Conservation (phyloP, 2,329 filamentous ascomycete species). For the Alternaria metachromatica region DNA sequence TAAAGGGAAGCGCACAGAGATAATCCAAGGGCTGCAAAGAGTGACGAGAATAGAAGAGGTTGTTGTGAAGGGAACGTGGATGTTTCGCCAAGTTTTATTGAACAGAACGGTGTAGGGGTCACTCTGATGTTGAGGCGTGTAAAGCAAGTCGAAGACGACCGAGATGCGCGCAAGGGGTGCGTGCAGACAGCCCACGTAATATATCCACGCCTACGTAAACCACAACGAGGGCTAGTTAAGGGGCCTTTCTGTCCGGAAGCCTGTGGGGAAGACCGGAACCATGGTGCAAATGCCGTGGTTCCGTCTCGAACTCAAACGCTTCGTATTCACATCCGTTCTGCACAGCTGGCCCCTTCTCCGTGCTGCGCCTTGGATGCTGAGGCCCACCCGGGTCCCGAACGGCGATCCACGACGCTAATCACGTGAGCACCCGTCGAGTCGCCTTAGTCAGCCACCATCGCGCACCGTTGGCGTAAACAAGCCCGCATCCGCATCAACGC, state of each 20-base stretch:
- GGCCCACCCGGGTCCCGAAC: conserved; percentile 6
- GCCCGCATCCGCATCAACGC: conserved; percentile 10
- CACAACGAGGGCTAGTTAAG: conserved; percentile 21
- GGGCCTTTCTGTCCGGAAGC: conserved; percentile 12
- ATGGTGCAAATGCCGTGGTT: conserved; percentile 9
- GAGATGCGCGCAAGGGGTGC: conserved; percentile 38
- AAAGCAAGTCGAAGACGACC: conserved; percentile 17
- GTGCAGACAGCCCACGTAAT: conserved; percentile 28
- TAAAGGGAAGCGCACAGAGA: background rate
- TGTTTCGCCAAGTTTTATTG: conserved; percentile 1
- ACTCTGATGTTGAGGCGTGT: conserved; percentile 18
- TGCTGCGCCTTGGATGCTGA: conserved; percentile 5
- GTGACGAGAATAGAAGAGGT: conserved; percentile 17
- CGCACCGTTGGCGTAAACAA: conserved; percentile 11
- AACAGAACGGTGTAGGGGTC: conserved; percentile 10
- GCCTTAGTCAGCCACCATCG: conserved; percentile 8
- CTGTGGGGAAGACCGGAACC: conserved; percentile 13
- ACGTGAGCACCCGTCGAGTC: conserved; percentile 24
- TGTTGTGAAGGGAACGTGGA: conserved; percentile 2
- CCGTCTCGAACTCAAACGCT: conserved; percentile 22
- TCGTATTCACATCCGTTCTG: conserved; percentile 17
- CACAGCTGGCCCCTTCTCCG: conserved; percentile 30
- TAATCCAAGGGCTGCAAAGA: conserved; percentile 2
- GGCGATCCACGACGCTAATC: background rate
- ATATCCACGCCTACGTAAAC: conserved; percentile 18